These are phyloP conservation scores for Aspergillus floridensis DNA, from an alignment of 2,329 filamentous ascomycete genomes.

Conservation along the genomic window DNA sequence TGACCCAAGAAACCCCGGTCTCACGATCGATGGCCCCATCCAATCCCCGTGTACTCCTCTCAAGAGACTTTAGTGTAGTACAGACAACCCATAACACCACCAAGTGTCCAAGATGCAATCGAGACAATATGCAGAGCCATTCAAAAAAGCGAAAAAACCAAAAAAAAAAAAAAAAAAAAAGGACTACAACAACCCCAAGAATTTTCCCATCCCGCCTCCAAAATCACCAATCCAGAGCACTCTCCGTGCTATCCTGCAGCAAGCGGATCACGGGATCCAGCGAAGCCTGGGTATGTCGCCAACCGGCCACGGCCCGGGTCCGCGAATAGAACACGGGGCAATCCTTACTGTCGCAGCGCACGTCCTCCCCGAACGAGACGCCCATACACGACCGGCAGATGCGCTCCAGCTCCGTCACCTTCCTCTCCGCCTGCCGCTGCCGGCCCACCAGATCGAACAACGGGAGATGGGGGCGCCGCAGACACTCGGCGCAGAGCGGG, in stretches of 20 bases:
- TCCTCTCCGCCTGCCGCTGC: conserved; percentile 62
- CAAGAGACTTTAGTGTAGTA: no score
- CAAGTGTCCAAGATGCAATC: no score
- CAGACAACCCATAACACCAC: no score
- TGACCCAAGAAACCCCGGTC: no score
- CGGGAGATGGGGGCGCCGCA: conserved; percentile 51
- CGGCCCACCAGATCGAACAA: conserved; percentile 63
- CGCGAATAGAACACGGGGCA: conserved; percentile 82
- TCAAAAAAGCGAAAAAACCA: neutral
- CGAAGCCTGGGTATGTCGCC: conserved; percentile 36
- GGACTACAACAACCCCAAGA: no score
- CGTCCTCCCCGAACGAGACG: conserved; percentile 68
- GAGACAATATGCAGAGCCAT: no score
- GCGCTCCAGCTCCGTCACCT: conserved; percentile 61
- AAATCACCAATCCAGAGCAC: conserved; percentile 38
- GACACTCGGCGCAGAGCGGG: conserved; percentile 42
- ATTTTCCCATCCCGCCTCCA: neutral
- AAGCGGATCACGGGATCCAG: conserved; percentile 38
- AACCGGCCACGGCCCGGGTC: conserved; percentile 37
- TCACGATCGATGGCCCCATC: no score
- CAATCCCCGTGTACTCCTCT: no score
- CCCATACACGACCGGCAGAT: conserved; percentile 80
- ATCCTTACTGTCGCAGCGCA: conserved; percentile 86
- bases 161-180: neutral
- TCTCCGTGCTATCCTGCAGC: conserved; percentile 35